Percentiles rank a stretch among this genome's conserved stretches.
phyloP scores from a whole-genome alignment of 768 basidiomycete genomes.

The Tulasnella sp. region DNA sequence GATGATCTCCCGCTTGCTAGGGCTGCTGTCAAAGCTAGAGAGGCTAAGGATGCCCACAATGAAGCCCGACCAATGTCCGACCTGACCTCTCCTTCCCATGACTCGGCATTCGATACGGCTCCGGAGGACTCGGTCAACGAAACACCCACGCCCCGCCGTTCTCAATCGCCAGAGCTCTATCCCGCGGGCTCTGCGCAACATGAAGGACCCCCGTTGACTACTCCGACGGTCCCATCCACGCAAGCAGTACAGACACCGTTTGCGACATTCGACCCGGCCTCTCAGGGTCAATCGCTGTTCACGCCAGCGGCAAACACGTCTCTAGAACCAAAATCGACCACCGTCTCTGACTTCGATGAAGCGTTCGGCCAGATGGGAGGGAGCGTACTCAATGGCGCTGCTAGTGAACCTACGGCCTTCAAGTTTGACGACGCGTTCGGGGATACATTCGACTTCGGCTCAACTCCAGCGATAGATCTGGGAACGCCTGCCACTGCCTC shows the following conservation, averaged over 20 bases:
- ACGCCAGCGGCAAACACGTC: background rate
- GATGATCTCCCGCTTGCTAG: conserved; percentile 5
- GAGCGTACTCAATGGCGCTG: background rate
- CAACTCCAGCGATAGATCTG: no score
- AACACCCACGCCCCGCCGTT: background rate
- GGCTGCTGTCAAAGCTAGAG: conserved; percentile 17
- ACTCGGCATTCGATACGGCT: conserved; percentile 34
- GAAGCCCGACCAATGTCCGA: conserved; percentile 27
- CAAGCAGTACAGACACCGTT: background rate
- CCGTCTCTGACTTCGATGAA: conserved; percentile 11
- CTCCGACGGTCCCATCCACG: conserved; percentile 1
- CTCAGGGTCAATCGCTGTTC: background rate
- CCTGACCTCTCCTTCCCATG: conserved; percentile 17
- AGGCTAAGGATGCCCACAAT: conserved; percentile 18
- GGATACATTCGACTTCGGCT: conserved; percentile 8
- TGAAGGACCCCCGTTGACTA: background rate
- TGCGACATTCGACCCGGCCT: background rate
- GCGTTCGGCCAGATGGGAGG: conserved; percentile 3
- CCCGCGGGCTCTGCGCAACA: background rate
- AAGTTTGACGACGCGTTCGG: conserved; percentile 11
- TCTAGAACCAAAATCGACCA: background rate
- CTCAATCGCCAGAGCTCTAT: background rate
- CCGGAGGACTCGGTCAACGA: conserved; percentile 26
- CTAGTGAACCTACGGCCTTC: background rate
- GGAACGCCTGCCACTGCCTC: no score